Evolutionary conservation across 352 stramenopile genomes (phyloP).

Genomic region (Blastocystis sp.): DNA sequence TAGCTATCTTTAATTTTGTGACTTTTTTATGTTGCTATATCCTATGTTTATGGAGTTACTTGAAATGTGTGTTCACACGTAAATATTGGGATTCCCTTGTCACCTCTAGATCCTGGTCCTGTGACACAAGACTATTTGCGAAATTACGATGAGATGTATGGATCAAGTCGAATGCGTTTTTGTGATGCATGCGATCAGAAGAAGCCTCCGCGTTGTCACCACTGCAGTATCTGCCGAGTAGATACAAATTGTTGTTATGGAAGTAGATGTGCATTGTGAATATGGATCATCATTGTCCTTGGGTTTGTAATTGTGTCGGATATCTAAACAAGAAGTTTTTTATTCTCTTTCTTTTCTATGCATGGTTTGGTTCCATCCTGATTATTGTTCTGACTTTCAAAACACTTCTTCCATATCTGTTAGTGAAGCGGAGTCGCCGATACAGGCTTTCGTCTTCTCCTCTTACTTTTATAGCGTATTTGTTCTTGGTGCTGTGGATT

Average conservation of each 20-base stretch:
- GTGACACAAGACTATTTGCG: constrained; percentile 10
- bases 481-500: neutral
- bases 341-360: constrained; percentile 69
- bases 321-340: constrained; percentile 73
- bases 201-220: constrained; percentile 50
- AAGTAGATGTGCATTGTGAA: constrained; percentile 57
- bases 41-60: constrained; percentile 44
- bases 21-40: constrained; percentile 7
- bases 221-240: constrained; percentile 51
- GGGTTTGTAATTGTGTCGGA: constrained; percentile 75
- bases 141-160: constrained; percentile 23
- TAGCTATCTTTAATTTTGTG: neutral
- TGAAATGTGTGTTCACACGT: constrained; percentile 51
- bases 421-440: neutral
- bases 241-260: too few species aligned
- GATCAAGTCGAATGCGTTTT: neutral
- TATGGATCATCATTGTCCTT: constrained; percentile 75
- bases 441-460: neutral
- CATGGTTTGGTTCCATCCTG: constrained; percentile 7
- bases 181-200: constrained; percentile 1
- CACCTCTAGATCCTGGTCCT: constrained; percentile 10
- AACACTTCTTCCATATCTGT: neutral
- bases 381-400: neutral
- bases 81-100: neutral
- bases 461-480: neutral